Percentiles rank a stretch among this genome's conserved stretches.
These are phyloP conservation scores for Ascochyta koolunga DNA, from an alignment of 2,329 filamentous ascomycete species.

Conservation along the genomic window DNA sequence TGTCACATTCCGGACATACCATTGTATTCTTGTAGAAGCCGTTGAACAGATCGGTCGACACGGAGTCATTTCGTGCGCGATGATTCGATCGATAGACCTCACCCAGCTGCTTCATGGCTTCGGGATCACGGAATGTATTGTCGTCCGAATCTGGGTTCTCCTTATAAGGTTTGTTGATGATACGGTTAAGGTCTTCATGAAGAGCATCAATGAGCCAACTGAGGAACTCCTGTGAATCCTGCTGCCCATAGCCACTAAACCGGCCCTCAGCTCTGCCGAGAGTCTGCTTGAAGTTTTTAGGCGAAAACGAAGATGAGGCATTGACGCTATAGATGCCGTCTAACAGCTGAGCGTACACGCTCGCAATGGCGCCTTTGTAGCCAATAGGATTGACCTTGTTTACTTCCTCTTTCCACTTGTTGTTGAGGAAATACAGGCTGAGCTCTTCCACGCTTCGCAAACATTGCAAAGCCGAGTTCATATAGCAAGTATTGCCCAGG, in stretches of 20 bases:
- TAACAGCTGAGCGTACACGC: constrained; percentile 77
- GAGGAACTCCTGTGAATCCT: constrained; percentile 96
- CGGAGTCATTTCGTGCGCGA: constrained; percentile 88
- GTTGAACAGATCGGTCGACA: constrained; percentile 93
- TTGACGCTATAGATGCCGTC: constrained; percentile 77
- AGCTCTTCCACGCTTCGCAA: constrained; percentile 92
- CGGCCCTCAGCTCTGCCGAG: constrained; percentile 82
- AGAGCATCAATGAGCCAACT: constrained; percentile 93
- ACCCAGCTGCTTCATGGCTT: constrained; percentile 82
- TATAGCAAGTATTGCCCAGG: constrained; percentile 97
- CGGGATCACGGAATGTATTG: constrained; percentile 84
- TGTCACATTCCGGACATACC: constrained; percentile 86
- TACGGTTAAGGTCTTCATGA: constrained; percentile 92
- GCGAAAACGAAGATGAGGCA: constrained; percentile 71
- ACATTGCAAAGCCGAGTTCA: constrained; percentile 97
- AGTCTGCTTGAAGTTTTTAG: constrained; percentile 79
- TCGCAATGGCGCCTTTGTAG: constrained; percentile 85
- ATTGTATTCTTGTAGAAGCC: constrained; percentile 99
- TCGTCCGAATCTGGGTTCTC: constrained; percentile 98
- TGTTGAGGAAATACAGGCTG: constrained; percentile 81
- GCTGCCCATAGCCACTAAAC: constrained; percentile 94
- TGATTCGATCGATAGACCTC: constrained; percentile 91
- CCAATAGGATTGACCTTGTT: constrained; percentile 86
- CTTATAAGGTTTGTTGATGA: constrained; percentile 95
- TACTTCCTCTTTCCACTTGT: constrained; percentile 75